Percentiles rank a stretch among this genome's conserved stretches.
Conservation (phyloP, 306 rosid species). For the apple (Malus domestica) region ASM211411v1 NC_041798.1:26685001-26685500, state of each 20-base stretch:
- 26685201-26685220: rapidly evolving
- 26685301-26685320: neutral
- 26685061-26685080: too few relatives aligned
- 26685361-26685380: neutral
- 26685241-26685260: rapidly evolving
- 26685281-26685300: neutral
- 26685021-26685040: neutral
- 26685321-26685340: neutral
- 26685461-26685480: too few relatives aligned
- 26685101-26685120: neutral
- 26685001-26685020: neutral
- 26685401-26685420: neutral
- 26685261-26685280: too few relatives aligned
- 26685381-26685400: neutral
- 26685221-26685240: neutral
- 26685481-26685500: neutral
- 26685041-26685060: neutral
- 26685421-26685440: neutral
- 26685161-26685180: neutral
- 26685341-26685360: neutral
- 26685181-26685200: too few relatives aligned
- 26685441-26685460: neutral
- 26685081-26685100: neutral
- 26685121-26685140: neutral
- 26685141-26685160: neutral